Conservation (phyloP, 2,329 filamentous ascomycete genomes). For the Colletotrichum brevisporum region DNA sequence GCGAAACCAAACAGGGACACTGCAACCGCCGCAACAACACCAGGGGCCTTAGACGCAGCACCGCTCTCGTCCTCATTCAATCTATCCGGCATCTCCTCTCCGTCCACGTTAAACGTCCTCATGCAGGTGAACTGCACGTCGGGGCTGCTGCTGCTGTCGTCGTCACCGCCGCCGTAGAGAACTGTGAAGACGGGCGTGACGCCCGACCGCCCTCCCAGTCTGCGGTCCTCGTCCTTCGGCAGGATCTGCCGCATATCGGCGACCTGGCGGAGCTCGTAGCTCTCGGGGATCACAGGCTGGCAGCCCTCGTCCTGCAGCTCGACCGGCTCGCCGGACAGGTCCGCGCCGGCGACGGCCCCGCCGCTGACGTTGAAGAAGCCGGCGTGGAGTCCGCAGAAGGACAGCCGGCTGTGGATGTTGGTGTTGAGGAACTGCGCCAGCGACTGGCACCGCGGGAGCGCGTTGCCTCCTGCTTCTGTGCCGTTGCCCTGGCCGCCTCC, state of each 20-base stretch:
- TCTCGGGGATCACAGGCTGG: slow-evolving; percentile 4
- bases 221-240: neutral
- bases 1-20: neutral
- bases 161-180: neutral
- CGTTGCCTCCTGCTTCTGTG: neutral
- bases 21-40: neutral
- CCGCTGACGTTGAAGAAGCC: slow-evolving; percentile 7
- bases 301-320: neutral
- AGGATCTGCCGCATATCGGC: slow-evolving; percentile 21
- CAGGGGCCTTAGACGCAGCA: neutral
- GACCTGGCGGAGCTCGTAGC: slow-evolving; percentile 4
- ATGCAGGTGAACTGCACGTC: neutral
- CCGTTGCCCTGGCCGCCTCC: neutral
- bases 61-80: neutral
- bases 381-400: neutral
- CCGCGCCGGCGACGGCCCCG: neutral
- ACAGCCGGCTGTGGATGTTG: neutral
- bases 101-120: neutral
- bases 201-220: neutral
- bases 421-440: slow-evolving; percentile 10
- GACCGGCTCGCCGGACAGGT: neutral
- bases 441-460: neutral
- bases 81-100: neutral
- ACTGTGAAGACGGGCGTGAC: neutral
- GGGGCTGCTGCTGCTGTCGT: neutral